Conservation (phyloP, 495 filamentous ascomycete species). For the Pyronema domesticum region DNA sequence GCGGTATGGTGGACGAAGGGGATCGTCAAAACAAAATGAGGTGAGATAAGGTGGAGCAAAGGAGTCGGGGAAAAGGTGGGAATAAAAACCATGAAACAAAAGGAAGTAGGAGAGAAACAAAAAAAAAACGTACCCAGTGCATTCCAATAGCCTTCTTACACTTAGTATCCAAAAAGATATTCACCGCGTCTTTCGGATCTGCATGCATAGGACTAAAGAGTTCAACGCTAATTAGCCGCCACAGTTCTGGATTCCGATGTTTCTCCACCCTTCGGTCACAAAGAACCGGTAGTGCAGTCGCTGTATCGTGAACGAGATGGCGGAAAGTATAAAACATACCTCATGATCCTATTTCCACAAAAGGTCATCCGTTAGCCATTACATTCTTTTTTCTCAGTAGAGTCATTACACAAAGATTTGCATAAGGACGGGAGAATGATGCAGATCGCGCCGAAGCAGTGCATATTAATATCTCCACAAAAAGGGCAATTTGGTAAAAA, state of each 20-base stretch:
- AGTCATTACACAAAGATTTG: not conserved
- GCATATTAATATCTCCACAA: too few species aligned
- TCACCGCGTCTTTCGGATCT: conserved; percentile 72
- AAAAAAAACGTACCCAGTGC: conserved; percentile 46
- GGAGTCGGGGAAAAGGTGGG: not conserved
- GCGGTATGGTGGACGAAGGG: too few species aligned
- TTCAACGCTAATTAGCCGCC: conserved; percentile 1
- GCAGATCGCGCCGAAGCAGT: too few species aligned
- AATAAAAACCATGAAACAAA: not conserved
- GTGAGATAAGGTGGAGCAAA: too few species aligned
- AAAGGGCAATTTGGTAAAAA: too few species aligned
- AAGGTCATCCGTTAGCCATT: conserved; percentile 2
- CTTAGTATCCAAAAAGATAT: conserved; percentile 76
- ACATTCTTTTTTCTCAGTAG: not conserved
- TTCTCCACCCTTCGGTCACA: not conserved
- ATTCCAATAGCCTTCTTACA: conserved; percentile 75
- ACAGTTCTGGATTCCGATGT: conserved; percentile 1
- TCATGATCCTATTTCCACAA: conserved; percentile 1
- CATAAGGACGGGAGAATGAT: too few species aligned
- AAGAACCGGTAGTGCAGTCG: not conserved
- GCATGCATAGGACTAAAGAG: conserved; percentile 58
- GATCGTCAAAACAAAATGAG: too few species aligned
- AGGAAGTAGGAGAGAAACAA: not conserved
- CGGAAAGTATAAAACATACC: not conserved
- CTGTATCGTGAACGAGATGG: too few species aligned